Evolutionary conservation across 2,329 filamentous ascomycete genomes (phyloP), one percentile per base, ranked within the genome.

Genomic region (Neodidymelliopsis sp.): DNA sequence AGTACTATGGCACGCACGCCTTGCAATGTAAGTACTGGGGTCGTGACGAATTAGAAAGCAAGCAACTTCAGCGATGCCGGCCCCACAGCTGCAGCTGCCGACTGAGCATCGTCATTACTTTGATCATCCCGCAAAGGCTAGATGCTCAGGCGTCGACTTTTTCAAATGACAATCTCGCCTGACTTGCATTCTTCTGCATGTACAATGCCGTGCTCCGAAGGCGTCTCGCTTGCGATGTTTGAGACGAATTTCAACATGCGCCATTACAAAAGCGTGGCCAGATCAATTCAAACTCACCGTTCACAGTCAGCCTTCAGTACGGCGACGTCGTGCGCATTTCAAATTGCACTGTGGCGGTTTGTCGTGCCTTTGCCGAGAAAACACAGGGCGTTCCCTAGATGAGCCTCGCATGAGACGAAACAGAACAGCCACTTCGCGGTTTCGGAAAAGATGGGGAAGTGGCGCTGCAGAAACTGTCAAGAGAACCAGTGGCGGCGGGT

Each of bases 391-490:
- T 19, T 18, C 15, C 25, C 27, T 18, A 31, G 27, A 37, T 42
- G 35, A 30, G 35, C 40, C 47, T 45, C 41, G 47, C 47, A 50
- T 45, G 41, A 45, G 25, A 45, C 40, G 47, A 50, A 50, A 50
- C 47, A 27, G 35, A 49, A 12, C 25, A 36, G 42, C 24, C 13
- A 28, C 20, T 41, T 41, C 47, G 20, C 25, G 30, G 40, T 40
- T 31, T 40, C 35, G 47, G 47, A 16, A 36, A 50, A 41, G 23
- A 45, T 31, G 40, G 47, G 30, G 40, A 41, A 45, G 41, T 50
- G 24, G 35, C 20, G 37, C 47, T 31, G 25, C 15, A 20, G 23
- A 30, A 37, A 39, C 15, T 23, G 35, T 40, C 47, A 40, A 29
- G 40, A 30, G 20, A 31, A 45, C 29, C 29, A 41, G 15, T 40